Conservation (phyloP, 2,329 filamentous ascomycete genomes). For the Apiospora arundinis region DNA sequence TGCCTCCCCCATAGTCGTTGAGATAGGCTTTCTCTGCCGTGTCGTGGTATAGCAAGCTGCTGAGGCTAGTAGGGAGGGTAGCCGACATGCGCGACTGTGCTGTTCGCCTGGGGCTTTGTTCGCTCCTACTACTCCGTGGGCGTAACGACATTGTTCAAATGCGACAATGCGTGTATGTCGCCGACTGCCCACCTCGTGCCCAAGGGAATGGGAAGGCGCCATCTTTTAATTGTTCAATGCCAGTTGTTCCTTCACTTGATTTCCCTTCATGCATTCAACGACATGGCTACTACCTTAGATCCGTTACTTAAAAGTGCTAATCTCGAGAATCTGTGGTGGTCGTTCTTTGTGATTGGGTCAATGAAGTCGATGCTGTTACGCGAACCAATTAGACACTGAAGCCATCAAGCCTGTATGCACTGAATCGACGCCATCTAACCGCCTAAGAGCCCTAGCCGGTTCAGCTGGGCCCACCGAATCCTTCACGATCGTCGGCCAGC, state of each 20-base stretch:
- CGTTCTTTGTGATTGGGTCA: not conserved
- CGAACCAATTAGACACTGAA: not conserved
- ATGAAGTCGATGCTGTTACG: not conserved
- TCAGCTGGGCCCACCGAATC: not conserved
- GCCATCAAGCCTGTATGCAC: not conserved
- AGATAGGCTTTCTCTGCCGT: conserved; percentile 18
- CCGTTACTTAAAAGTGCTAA: not conserved
- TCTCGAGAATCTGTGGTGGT: not conserved
- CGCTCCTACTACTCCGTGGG: not conserved
- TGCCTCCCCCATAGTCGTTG: conserved; percentile 14
- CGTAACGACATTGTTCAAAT: not conserved
- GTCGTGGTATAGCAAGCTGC: conserved; percentile 17
- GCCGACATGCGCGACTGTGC: not conserved
- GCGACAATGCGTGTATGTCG: not conserved
- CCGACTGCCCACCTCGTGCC: not conserved
- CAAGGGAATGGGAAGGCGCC: not conserved
- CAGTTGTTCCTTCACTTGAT: not conserved
- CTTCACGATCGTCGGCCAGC: not conserved
- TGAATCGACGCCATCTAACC: not conserved
- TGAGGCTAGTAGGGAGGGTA: not conserved
- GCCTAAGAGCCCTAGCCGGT: not conserved
- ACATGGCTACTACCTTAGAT: not conserved
- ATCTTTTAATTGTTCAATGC: not conserved
- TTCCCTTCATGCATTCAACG: not conserved
- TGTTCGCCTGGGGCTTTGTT: not conserved